phyloP scores from a whole-genome alignment of 768 basidiomycete species.

The Pleurotus cornucopiae region DNA sequence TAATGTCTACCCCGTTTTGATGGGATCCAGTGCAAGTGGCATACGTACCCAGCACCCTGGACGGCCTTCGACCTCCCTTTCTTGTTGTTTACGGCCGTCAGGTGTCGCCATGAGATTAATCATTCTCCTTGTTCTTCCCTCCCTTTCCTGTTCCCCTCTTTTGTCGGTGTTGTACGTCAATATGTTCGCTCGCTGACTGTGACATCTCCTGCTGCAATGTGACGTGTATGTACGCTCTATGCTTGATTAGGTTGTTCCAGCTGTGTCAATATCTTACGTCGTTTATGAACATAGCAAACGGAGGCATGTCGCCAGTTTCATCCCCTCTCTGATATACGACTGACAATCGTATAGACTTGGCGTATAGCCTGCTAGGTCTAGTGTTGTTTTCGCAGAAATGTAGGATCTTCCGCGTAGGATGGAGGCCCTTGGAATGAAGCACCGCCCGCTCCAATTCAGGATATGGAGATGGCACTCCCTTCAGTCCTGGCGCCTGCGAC shows the following conservation, averaged over 20 bases:
- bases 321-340: slow-evolving; percentile 10
- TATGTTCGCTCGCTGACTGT: background rate
- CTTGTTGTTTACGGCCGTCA: background rate
- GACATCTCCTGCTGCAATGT: too few species aligned
- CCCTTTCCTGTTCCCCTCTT: too few species aligned
- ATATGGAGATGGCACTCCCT: background rate
- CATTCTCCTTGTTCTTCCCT: too few species aligned
- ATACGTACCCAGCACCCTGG: background rate
- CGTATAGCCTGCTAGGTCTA: slow-evolving; percentile 33
- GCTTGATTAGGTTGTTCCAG: slow-evolving; percentile 74
- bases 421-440: background rate
- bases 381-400: background rate
- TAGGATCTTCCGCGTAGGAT: background rate
- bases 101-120: background rate
- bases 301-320: slow-evolving; percentile 41
- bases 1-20: too few species aligned
- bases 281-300: slow-evolving; percentile 88
- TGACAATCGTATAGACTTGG: slow-evolving; percentile 44
- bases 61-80: background rate
- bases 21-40: too few species aligned
- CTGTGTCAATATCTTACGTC: slow-evolving; percentile 95
- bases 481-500: background rate
- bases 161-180: background rate
- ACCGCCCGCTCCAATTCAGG: background rate
- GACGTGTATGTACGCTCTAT: background rate